Evolutionary conservation across 2,329 filamentous ascomycete species (phyloP).

Genomic region (Coniella vitis): DNA sequence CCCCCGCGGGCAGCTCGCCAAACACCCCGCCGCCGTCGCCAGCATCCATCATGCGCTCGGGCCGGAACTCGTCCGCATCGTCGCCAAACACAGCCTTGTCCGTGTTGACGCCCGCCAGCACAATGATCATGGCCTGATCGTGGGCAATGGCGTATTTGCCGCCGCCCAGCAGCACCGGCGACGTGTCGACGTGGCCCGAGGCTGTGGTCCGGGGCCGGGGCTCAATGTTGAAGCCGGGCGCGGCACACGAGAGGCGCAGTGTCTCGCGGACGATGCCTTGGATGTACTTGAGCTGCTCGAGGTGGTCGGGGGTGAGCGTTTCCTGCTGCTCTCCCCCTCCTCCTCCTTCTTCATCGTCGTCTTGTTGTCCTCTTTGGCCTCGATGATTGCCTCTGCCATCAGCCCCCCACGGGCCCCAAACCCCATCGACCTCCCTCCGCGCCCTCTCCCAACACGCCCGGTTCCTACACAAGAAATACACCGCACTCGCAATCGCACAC

Average conservation of each 20-base stretch:
- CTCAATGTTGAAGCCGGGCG: constrained; percentile 50
- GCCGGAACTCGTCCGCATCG: constrained; percentile 37
- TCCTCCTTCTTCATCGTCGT: too few relatives aligned
- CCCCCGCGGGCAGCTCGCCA: constrained; percentile 34
- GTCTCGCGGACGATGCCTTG: constrained; percentile 48
- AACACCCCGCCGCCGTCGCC: constrained; percentile 38
- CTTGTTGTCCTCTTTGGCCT: constrained; percentile 17
- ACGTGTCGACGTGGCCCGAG: constrained; percentile 24
- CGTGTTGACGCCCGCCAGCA: constrained; percentile 43
- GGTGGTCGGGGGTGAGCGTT: constrained; percentile 40
- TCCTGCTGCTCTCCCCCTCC: too few relatives aligned
- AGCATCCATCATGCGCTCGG: constrained; percentile 45
- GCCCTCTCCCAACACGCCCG: constrained; percentile 41
- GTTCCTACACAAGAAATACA: constrained; percentile 46
- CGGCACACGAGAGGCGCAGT: constrained; percentile 46
- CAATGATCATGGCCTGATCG: constrained; percentile 42
- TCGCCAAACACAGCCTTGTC: constrained; percentile 39
- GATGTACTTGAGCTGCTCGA: constrained; percentile 45
- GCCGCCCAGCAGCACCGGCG: constrained; percentile 38
- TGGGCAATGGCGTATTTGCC: constrained; percentile 44
- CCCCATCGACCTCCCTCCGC: constrained; percentile 45
- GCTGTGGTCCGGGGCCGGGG: constrained; percentile 32
- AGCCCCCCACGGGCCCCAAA: constrained; percentile 29
- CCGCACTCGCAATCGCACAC: constrained; percentile 35
- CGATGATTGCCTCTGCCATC: neutral